A percentile compares a stretch with the other conserved stretches of the same genome.
These are phyloP conservation scores for Ophiobolus disseminans DNA, from an alignment of 2,329 filamentous ascomycete genomes.

Conservation along the genomic window DNA sequence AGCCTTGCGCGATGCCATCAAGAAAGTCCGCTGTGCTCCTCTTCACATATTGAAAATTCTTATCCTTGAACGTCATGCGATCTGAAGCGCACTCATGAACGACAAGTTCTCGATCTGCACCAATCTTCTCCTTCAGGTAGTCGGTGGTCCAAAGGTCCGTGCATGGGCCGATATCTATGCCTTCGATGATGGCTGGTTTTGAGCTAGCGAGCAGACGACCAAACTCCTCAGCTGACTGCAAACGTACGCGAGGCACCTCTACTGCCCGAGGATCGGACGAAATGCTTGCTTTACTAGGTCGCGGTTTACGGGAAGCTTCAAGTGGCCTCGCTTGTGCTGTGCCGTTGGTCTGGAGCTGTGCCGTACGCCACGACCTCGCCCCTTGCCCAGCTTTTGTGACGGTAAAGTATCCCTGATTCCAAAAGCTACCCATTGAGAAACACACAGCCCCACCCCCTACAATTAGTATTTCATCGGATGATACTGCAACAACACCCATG, in stretches of 20 bases:
- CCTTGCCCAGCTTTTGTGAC: conserved; percentile 25
- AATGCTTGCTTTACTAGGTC: conserved; percentile 18
- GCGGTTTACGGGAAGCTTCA: conserved; percentile 17
- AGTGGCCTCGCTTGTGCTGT: conserved; percentile 17
- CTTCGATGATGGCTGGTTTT: conserved; percentile 70
- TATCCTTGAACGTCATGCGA: conserved; percentile 80
- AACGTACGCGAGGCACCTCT: conserved; percentile 59
- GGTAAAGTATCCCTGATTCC: conserved; percentile 61
- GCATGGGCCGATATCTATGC: conserved; percentile 72
- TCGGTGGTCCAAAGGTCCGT: conserved; percentile 70
- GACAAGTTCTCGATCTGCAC: conserved; percentile 63
- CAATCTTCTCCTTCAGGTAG: conserved; percentile 66
- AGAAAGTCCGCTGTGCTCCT: conserved; percentile 73
- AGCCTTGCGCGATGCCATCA: conserved; percentile 62
- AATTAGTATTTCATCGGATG: conserved; percentile 63
- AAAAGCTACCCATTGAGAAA: conserved; percentile 88
- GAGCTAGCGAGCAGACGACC: conserved; percentile 62
- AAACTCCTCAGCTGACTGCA: conserved; percentile 66
- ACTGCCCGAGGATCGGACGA: conserved; percentile 13
- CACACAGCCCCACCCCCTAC: conserved; percentile 85
- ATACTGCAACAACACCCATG: conserved; percentile 61
- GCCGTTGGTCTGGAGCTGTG: conserved; percentile 15
- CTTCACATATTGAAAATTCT: conserved; percentile 81
- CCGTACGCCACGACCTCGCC: conserved; percentile 24
- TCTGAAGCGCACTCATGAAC: conserved; percentile 72